These are phyloP conservation scores for Leishmania major DNA, from an alignment of 208 protist genomes.

Conservation along the genomic window DNA sequence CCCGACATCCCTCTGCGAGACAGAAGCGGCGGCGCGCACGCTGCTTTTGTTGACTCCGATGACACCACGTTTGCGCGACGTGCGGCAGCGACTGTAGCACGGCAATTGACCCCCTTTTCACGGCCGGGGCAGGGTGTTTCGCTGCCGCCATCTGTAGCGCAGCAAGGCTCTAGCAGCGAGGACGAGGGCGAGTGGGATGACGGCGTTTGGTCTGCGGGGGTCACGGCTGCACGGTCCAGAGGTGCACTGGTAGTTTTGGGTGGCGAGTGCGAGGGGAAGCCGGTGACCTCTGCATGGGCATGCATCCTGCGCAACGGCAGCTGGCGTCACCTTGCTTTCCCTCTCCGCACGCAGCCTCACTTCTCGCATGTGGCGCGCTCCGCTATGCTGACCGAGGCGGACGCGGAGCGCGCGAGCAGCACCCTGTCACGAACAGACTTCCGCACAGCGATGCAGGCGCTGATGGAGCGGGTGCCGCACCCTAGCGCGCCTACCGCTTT, in stretches of 20 bases:
- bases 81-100: neutral
- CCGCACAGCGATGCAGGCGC: slow-evolving; percentile 19
- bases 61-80: neutral
- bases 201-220: slow-evolving; percentile 19
- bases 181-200: slow-evolving; percentile 8
- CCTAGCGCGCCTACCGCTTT: neutral
- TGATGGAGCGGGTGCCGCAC: slow-evolving; percentile 21
- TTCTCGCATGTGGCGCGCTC: slow-evolving; percentile 21
- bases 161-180: neutral
- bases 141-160: no score
- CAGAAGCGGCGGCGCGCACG: neutral
- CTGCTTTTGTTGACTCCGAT: neutral
- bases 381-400: neutral
- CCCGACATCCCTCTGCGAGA: neutral
- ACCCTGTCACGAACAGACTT: slow-evolving; percentile 24
- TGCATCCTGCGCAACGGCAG: slow-evolving; percentile 40
- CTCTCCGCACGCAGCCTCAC: slow-evolving; percentile 35
- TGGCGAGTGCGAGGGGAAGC: slow-evolving; percentile 47
- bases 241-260: slow-evolving; percentile 54
- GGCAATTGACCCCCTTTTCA: neutral
- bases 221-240: slow-evolving; percentile 13
- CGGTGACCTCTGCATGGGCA: slow-evolving; percentile 55
- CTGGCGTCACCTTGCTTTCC: slow-evolving; percentile 54
- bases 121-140: no score
- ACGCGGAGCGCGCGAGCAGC: neutral